phyloP scores from a whole-genome alignment of 1,284 basidiomycete species.

The Ustilago tritici region DNA sequence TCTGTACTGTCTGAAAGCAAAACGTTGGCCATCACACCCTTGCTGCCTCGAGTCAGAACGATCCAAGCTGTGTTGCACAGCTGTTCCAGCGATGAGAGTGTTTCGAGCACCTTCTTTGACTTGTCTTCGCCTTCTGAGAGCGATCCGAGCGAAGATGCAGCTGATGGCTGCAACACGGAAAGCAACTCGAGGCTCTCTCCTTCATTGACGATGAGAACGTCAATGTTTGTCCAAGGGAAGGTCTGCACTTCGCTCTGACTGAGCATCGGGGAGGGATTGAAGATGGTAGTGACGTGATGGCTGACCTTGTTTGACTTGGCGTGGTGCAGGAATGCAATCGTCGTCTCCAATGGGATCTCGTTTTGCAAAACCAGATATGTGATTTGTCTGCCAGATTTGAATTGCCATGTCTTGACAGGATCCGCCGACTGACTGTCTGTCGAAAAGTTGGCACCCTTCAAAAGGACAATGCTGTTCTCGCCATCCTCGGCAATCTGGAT shows the following conservation, averaged over 20 bases:
- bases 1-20: slow-evolving; percentile 10
- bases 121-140: slow-evolving; percentile 26
- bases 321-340: slow-evolving; percentile 70
- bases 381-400: slow-evolving; percentile 14
- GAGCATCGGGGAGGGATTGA: slow-evolving; percentile 75
- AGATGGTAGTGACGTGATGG: slow-evolving; percentile 65
- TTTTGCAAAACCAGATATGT: slow-evolving; percentile 74
- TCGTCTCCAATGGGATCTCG: slow-evolving; percentile 73
- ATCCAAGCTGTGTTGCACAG: slow-evolving; percentile 55
- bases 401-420: slow-evolving; percentile 29
- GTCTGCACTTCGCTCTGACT: slow-evolving; percentile 68
- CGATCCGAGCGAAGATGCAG: slow-evolving; percentile 15
- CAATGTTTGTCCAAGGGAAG: slow-evolving; percentile 72
- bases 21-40: slow-evolving; percentile 60
- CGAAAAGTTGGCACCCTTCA: slow-evolving; percentile 65
- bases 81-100: slow-evolving; percentile 40
- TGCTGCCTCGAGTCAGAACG: slow-evolving; percentile 62
- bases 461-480: slow-evolving; percentile 67
- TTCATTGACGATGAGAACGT: slow-evolving; percentile 74
- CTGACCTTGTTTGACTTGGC: slow-evolving; percentile 23
- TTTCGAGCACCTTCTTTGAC: slow-evolving; percentile 33
- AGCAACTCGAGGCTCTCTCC: slow-evolving; percentile 71
- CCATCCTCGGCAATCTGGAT: slow-evolving; percentile 67
- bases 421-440: slow-evolving; percentile 33
- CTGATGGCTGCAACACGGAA: slow-evolving; percentile 36